These are phyloP conservation scores for Glebionis coronaria DNA, from an alignment of 129 eudicot species.

Conservation along the genomic window DNA sequence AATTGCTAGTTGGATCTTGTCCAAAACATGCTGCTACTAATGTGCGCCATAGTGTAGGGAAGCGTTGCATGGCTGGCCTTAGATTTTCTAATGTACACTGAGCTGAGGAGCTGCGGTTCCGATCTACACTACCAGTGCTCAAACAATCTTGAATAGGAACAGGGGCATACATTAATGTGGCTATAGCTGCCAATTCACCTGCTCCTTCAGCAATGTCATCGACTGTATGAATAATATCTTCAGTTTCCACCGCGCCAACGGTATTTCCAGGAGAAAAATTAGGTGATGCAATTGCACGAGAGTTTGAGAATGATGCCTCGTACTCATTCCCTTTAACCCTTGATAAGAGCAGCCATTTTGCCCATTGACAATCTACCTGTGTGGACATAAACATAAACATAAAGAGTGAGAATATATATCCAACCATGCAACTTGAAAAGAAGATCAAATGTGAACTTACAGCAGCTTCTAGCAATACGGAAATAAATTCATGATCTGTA, in stretches of 20 bases:
- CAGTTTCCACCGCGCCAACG: slow-evolving; percentile 54
- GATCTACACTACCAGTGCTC: slow-evolving; percentile 82
- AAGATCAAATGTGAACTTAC: slow-evolving; percentile 44
- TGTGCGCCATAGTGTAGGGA: slow-evolving; percentile 88
- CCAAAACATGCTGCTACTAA: slow-evolving; percentile 87
- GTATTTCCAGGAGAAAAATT: slow-evolving; percentile 49
- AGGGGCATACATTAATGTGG: slow-evolving; percentile 90
- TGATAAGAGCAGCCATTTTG: slow-evolving; percentile 75
- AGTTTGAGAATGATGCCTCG: slow-evolving; percentile 93
- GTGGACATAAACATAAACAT: slow-evolving; percentile 23
- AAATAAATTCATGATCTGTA: slow-evolving; percentile 48
- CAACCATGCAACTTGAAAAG: not conserved
- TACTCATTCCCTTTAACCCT: slow-evolving; percentile 84
- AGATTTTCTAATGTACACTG: slow-evolving; percentile 97
- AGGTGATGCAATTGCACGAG: slow-evolving; percentile 62
- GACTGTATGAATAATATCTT: slow-evolving; percentile 70
- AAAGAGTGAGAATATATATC: slow-evolving; percentile 6
- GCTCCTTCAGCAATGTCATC: slow-evolving; percentile 99
- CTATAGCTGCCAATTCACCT: slow-evolving; percentile 93
- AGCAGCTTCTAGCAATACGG: slow-evolving; percentile 53
- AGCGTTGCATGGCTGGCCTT: slow-evolving; percentile 84
- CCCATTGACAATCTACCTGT: slow-evolving; percentile 94
- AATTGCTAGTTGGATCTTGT: slow-evolving; percentile 63
- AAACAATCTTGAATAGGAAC: slow-evolving; percentile 86
- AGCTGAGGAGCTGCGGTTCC: slow-evolving; percentile 71